Conservation (phyloP, 306 rosid genomes). For the Trichosanthes cucumerina region DNA sequence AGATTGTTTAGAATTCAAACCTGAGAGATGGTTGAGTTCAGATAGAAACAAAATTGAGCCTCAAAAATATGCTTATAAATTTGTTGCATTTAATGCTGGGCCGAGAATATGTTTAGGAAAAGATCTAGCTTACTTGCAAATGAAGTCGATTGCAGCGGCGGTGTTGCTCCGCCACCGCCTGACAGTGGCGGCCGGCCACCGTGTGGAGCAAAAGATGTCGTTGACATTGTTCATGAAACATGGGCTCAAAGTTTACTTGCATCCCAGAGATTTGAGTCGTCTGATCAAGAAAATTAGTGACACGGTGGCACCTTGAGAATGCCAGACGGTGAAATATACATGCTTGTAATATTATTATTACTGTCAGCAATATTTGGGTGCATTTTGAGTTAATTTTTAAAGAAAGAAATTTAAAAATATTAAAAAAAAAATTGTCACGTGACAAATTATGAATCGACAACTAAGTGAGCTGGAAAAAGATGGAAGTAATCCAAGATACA, state of each 20-base stretch:
- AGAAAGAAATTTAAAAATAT: not conserved
- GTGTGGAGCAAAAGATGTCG: constrained; percentile 91
- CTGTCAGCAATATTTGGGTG: too few species aligned
- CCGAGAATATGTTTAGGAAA: constrained; percentile 83
- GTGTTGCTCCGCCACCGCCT: constrained; percentile 65
- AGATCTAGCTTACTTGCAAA: constrained; percentile 80
- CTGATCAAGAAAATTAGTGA: constrained; percentile 30
- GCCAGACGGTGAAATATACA: not conserved
- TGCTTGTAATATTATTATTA: not conserved
- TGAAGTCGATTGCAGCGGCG: constrained; percentile 80
- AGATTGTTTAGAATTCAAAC: constrained; percentile 76
- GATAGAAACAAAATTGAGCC: constrained; percentile 40
- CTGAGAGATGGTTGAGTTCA: constrained; percentile 60
- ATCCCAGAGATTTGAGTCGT: constrained; percentile 44
- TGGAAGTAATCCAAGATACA: too few species aligned
- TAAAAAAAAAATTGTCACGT: too few species aligned
- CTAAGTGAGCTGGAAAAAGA: too few species aligned
- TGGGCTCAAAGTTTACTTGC: constrained; percentile 59
- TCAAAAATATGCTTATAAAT: constrained; percentile 52
- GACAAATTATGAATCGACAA: too few species aligned
- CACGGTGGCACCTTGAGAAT: not conserved
- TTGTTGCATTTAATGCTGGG: constrained; percentile 74
- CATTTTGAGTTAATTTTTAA: too few species aligned
- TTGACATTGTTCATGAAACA: constrained; percentile 88
- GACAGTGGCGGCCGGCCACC: constrained; percentile 41